Evolutionary conservation across 441 rosid species (phyloP).

Genomic region (Euphorbia schlechtendalii): DNA sequence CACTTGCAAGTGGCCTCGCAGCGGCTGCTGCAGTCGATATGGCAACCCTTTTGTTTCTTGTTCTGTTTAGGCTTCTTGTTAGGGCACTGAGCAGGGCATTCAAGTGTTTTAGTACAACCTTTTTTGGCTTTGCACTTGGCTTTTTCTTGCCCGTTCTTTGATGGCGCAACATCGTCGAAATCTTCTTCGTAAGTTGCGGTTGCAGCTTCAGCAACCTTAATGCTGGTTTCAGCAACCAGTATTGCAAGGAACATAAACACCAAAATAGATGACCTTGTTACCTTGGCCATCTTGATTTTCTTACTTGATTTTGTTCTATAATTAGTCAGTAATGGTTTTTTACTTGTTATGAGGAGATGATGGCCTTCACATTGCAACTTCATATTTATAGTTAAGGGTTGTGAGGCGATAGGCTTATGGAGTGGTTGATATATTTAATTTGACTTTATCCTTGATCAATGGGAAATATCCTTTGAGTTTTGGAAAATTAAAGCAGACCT

Average conservation of each 20-base stretch:
- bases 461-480: not conserved
- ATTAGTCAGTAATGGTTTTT: slow-evolving; percentile 6
- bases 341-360: slow-evolving; percentile 9
- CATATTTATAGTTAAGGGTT: slow-evolving; percentile 18
- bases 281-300: slow-evolving; percentile 26
- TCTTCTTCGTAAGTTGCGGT: no score
- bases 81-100: slow-evolving; percentile 70
- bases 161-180: slow-evolving; percentile 27
- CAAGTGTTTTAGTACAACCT: slow-evolving; percentile 42
- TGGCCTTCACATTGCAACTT: not conserved
- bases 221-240: slow-evolving; percentile 10
- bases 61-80: slow-evolving; percentile 55
- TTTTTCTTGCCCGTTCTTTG: slow-evolving; percentile 40
- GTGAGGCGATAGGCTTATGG: not conserved
- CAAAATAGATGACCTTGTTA: slow-evolving; percentile 30
- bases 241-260: slow-evolving; percentile 33
- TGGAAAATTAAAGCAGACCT: not conserved
- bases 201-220: not conserved
- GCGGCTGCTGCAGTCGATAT: slow-evolving; percentile 57
- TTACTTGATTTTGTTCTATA: not conserved
- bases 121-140: slow-evolving; percentile 41
- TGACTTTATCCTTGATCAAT: not conserved
- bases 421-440: not conserved
- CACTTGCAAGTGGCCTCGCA: slow-evolving; percentile 82
- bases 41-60: slow-evolving; percentile 61